Base-by-base conservation (phyloP, 2,329 filamentous ascomycete genomes). In the Colletotrichum limetticola region DNA sequence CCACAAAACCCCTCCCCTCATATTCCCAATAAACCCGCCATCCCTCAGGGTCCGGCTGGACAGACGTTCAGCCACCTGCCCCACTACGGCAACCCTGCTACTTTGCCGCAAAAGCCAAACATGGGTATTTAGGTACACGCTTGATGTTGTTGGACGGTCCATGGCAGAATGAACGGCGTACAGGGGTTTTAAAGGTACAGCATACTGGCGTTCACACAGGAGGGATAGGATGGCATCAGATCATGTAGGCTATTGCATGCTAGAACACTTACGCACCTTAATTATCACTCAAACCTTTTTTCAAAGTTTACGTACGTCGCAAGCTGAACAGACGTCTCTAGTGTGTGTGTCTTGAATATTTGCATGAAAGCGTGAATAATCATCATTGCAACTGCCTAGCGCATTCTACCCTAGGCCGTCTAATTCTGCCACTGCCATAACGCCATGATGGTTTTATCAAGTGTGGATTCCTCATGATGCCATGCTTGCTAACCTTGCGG, bases 11-110 rank as follows among this genome's bases (percentile, higher is more conserved):
- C 79, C 22, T 78, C 82, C 37, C 80, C 81, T 64, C 84, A 86
- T 74, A 83, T 88, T 73, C 82, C 85, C 12, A 85, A 80, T 75
- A 88, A 89, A 77, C 82, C 86, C 30, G 82, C 80, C 53, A 82
- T 84, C 32, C 82, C 84, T 22, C 84, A 85, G 68, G 84, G 82
- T 56, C 82, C 83, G 58, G 79, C 78, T 65, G 76, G 76, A 26
- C 87, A 87, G 76, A 79, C 85, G 6, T 90, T 86, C 76, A 86
- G 84, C 73, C 87, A 89, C 76, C 81, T 91, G 75, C 88, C 88
- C 56, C 86, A 84, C 71, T 91, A 90, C 76, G 89, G 89, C 75
- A 91, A 91, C 79, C 89, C 89, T 71, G 88, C 89, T 37, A 88
- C 87, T 37, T 79, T 91, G 78, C 89, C 89, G 72, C 89, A 91